phyloP scores from a whole-genome alignment of 2,329 filamentous ascomycete species.

The Sarocladium kiliense region DNA sequence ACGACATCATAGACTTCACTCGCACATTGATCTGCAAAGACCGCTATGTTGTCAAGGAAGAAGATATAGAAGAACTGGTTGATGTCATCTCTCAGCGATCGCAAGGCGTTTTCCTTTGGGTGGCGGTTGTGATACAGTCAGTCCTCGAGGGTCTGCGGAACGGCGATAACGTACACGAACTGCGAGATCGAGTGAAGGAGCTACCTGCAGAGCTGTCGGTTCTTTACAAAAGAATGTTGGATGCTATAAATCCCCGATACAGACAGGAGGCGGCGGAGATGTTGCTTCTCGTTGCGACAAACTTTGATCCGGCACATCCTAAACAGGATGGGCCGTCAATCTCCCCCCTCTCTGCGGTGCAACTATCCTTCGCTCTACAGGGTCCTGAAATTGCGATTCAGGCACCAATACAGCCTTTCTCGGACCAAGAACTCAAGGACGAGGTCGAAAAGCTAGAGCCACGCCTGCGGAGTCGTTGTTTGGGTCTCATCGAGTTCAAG shows the following conservation, averaged over 20 bases:
- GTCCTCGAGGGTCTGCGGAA: conserved; percentile 9
- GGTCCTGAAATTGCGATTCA: neutral
- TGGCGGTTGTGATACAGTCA: conserved; percentile 7
- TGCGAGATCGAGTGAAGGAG: neutral
- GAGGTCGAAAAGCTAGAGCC: neutral
- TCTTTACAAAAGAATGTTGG: conserved; percentile 10
- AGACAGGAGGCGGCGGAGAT: conserved; percentile 10
- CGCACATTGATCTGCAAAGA: neutral
- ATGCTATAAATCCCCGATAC: conserved; percentile 8
- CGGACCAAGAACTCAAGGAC: neutral
- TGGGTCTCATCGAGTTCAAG: neutral
- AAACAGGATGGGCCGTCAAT: neutral
- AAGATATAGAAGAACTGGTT: neutral
- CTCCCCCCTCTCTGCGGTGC: neutral
- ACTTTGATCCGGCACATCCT: neutral
- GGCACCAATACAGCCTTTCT: neutral
- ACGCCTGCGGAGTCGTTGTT: neutral
- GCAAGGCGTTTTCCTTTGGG: conserved; percentile 13
- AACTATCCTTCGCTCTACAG: neutral
- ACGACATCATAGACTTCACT: neutral
- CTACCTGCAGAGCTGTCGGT: conserved; percentile 8
- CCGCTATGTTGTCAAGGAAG: conserved; percentile 3
- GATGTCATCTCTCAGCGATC: neutral
- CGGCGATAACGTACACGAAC: neutral
- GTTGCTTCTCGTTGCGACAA: neutral